Evolutionary conservation across 805 yeast genomes (phyloP).

Genomic region (Spathaspora boniae): DNA sequence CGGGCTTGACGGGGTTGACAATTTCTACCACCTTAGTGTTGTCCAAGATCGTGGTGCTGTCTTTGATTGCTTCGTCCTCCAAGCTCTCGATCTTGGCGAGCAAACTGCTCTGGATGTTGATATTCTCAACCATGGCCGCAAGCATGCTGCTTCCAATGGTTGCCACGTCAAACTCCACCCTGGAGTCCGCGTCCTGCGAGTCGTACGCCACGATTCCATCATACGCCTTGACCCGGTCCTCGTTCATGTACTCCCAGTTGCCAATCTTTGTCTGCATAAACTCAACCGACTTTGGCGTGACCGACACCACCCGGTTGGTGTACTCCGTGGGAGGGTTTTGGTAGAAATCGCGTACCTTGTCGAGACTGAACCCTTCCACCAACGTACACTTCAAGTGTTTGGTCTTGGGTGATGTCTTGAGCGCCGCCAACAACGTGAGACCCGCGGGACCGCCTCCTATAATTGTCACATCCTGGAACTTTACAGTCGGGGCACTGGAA

Average conservation of each 20-base stretch:
- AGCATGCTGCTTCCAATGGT: constrained; percentile 35
- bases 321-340: constrained; percentile 44
- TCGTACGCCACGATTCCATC: constrained; percentile 85
- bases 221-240: constrained; percentile 73
- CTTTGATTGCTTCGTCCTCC: constrained; percentile 16
- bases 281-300: constrained; percentile 76
- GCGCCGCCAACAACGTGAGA: constrained; percentile 74
- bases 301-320: constrained; percentile 79
- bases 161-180: constrained; percentile 67
- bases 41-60: constrained; percentile 47
- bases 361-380: constrained; percentile 69
- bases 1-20: constrained; percentile 12
- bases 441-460: constrained; percentile 99
- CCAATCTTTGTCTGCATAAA: constrained; percentile 64
- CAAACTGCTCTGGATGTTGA: constrained; percentile 77
- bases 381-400: constrained; percentile 58
- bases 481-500: not conserved
- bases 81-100: constrained; percentile 43
- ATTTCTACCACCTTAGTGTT: constrained; percentile 66
- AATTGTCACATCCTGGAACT: constrained; percentile 66
- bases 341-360: constrained; percentile 46
- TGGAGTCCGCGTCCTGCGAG: constrained; percentile 56
- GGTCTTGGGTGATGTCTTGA: constrained; percentile 65
- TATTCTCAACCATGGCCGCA: constrained; percentile 86
- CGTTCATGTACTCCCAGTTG: constrained; percentile 66